Evolutionary conservation across 257 asterid species (phyloP), one percentile per base, ranked within the genome.

Genomic region (Solanum lignicaule): DNA sequence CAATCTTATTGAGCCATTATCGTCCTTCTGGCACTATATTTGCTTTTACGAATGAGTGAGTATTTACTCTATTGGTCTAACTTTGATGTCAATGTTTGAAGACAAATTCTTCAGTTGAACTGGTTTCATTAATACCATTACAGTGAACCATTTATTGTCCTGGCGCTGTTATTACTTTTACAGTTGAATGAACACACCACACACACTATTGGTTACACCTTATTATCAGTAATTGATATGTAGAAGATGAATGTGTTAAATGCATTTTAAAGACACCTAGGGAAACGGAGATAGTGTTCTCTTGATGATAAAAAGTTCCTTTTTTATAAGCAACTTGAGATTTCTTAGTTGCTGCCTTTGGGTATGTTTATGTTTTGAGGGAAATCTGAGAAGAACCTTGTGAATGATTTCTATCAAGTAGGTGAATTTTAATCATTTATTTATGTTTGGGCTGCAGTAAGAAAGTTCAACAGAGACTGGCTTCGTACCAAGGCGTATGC

Each of bases 31-130:
- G 98, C 93, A 94, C 99, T 85, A 95, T 97, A 72, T 97, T 92
- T 91, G 99, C 99, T 91, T 97, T 97, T 86, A 97, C 99, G 62
- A 95, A 97, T 90, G 98, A 95, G 99, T 97, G 91, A 93, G 99
- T 90, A 48, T 82, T 48, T 32, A 82, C 86, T 39, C 39, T 82
- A 11, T 27, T 48, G 69, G 43, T 48, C 71, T 48, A 48, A 29
- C 71, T 48, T 82, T 82, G 69, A 48, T 31, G 86, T 48, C 29
- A 20, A 48, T 82, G 65, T 82, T 48, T 18, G 86, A 31, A 29
- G 16, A 10, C 29, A 31, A 27, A 52, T 82, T 48, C 43, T 48
- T 48, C 41, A 82, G 31, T 20, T 20, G 86, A 82, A 48, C 86
- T 82, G 69, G 86, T 48, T 82, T 48, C 69, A 48, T 82, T 82